Conservation (phyloP, 1,284 basidiomycete species). For the Puccinia polysora region DNA sequence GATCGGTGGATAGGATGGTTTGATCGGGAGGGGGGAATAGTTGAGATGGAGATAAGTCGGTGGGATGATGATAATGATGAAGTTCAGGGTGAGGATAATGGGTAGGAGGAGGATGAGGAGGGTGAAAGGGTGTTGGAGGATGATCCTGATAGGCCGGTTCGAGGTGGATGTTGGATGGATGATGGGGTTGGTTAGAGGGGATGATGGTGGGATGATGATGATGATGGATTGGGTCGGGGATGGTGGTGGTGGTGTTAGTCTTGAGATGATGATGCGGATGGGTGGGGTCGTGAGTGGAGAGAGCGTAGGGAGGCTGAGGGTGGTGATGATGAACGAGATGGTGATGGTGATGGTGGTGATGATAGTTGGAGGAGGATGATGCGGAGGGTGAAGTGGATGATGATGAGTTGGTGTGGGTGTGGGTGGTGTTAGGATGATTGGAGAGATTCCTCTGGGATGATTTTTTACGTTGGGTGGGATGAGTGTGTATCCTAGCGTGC, state of each 20-base stretch:
- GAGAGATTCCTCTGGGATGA: background rate
- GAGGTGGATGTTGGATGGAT: too few relatives aligned
- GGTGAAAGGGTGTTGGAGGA: too few relatives aligned
- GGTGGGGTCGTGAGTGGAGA: too few relatives aligned
- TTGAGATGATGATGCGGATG: too few relatives aligned
- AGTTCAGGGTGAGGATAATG: background rate
- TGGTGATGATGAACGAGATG: background rate
- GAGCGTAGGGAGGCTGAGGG: background rate
- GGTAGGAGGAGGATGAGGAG: background rate
- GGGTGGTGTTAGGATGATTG: background rate
- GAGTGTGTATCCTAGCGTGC: constrained; percentile 84
- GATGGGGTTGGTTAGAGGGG: too few relatives aligned
- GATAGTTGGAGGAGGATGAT: background rate
- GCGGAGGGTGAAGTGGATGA: constrained; percentile 16
- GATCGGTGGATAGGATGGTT: constrained; percentile 11
- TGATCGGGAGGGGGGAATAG: background rate
- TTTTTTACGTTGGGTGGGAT: constrained; percentile 50
- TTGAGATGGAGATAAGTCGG: background rate
- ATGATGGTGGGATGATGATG: too few relatives aligned
- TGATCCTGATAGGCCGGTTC: too few relatives aligned
- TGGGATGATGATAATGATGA: constrained; percentile 6
- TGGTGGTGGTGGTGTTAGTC: too few relatives aligned
- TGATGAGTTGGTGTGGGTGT: constrained; percentile 10
- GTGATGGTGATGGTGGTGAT: background rate
- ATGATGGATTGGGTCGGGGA: too few relatives aligned